Evolutionary conservation across 768 basidiomycete species (phyloP), one percentile per base, ranked within the genome.

Genomic region (Serpula lacrymans): DNA sequence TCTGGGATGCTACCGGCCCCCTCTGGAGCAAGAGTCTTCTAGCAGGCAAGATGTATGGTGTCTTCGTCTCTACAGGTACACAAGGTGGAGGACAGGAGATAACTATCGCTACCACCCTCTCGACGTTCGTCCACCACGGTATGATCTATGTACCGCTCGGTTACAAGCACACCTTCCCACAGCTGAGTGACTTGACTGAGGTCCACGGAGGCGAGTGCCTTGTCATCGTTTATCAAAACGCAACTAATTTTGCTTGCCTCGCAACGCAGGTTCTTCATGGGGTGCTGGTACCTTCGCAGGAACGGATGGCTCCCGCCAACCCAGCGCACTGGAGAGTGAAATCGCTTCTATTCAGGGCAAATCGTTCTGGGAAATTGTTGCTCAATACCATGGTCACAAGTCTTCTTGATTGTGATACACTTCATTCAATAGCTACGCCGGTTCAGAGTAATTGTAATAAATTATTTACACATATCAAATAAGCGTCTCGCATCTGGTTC

Each of bases 201-300:
- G 59, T 71, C 22, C 74, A 67, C 48, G 73, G 73, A 36, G 74
- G 74, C 69, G 47, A 55, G 68, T 57, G 20, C 13, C 17, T 7
- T 11, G 22, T 22, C 14, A 13, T 8, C 21, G n/a, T n/a, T n/a
- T n/a, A 12, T 24, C 17, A 9, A 25, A 4, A 20, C 9, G 35
- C 8, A 11, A 10, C 35, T 4, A 3, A 20, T 11, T 14, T 29
- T 11, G 36, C 18, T 16, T 41, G 35, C 26, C 26, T 32, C 16
- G 11, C 11, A 17, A n/a, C 37, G 23, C 40, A 82, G 85, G 86
- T 32, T 82, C 83, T 14, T 75, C 89, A 1, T 93, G 82, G 78
- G 89, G 89, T 48, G 80, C 85, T n/a, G 87, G 84, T 33, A 84
- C 84, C 23, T 68, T 77, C 50, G 70, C 82, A 10, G 70, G 67